These are phyloP conservation scores for Rutstroemia sp. DNA, from an alignment of 2,329 filamentous ascomycete species.

Conservation along the genomic window DNA sequence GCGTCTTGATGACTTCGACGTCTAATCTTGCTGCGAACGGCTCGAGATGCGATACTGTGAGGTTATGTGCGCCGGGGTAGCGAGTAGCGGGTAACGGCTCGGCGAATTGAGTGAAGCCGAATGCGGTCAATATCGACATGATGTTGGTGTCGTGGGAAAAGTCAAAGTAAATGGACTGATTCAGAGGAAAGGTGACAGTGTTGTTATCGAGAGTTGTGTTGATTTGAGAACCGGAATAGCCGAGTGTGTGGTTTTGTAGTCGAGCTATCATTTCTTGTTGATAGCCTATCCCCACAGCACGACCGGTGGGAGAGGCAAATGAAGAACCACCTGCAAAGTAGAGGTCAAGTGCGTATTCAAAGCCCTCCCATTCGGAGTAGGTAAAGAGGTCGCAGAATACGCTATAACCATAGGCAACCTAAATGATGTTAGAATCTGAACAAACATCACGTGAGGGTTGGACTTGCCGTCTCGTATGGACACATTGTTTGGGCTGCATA, in stretches of 20 bases:
- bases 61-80: conserved; percentile 50
- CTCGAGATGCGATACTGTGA: conserved; percentile 59
- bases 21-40: conserved; percentile 68
- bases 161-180: conserved; percentile 69
- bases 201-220: conserved; percentile 66
- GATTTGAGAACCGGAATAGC: conserved; percentile 51
- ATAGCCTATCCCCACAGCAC: conserved; percentile 66
- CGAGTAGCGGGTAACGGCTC: conserved; percentile 47
- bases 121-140: conserved; percentile 60
- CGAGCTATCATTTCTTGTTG: conserved; percentile 67
- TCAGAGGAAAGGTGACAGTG: conserved; percentile 61
- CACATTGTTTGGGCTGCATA: conserved; percentile 67
- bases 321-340: conserved; percentile 47
- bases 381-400: conserved; percentile 69
- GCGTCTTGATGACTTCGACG: conserved; percentile 65
- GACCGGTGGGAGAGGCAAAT: conserved; percentile 32
- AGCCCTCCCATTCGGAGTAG: conserved; percentile 65
- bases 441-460: not conserved
- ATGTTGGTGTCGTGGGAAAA: conserved; percentile 75
- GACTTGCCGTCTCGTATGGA: conserved; percentile 59
- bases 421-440: conserved; percentile 8
- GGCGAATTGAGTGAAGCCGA: conserved; percentile 64
- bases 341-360: conserved; percentile 65
- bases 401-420: conserved; percentile 66
- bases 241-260: conserved; percentile 57